phyloP scores from a whole-genome alignment of 495 filamentous ascomycete genomes.

The Copromyces sp. region DNA sequence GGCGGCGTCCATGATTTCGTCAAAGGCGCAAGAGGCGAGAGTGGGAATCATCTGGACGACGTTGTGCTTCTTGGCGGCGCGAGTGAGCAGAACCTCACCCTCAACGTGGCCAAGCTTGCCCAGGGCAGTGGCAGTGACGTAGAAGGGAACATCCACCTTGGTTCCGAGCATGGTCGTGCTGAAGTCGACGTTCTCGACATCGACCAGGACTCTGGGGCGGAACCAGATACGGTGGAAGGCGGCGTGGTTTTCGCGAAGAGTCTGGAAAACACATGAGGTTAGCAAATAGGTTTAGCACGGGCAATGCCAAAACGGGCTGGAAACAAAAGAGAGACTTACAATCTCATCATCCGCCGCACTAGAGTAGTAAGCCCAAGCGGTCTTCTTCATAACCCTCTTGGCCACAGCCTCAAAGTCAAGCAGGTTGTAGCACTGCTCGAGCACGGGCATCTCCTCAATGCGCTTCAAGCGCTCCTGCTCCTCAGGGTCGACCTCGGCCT shows the following conservation, averaged over 20 bases:
- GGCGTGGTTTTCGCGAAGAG: conserved; percentile 90
- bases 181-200: conserved; percentile 80
- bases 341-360: conserved; percentile 96
- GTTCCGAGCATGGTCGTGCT: conserved; percentile 85
- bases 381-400: conserved; percentile 80
- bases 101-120: conserved; percentile 85
- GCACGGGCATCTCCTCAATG: conserved; percentile 64
- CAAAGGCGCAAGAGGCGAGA: conserved; percentile 93
- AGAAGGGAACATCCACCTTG: conserved; percentile 73
- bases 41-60: conserved; percentile 97
- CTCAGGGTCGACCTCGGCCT: conserved; percentile 61
- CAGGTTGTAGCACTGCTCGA: conserved; percentile 89
- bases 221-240: conserved; percentile 99
- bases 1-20: conserved; percentile 86
- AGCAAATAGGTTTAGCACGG: background rate
- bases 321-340: conserved; percentile 31
- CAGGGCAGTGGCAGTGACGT: conserved; percentile 84
- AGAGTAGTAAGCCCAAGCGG: conserved; percentile 94
- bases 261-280: conserved; percentile 39
- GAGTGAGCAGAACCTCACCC: conserved; percentile 83
- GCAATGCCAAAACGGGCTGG: conserved; percentile 18
- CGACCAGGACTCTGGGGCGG: conserved; percentile 70
- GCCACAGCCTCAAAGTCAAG: conserved; percentile 93
- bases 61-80: conserved; percentile 72
- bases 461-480: conserved; percentile 67